These are phyloP conservation scores for Fusarium devonianum DNA, from an alignment of 2,329 filamentous ascomycete genomes.

Conservation along the genomic window DNA sequence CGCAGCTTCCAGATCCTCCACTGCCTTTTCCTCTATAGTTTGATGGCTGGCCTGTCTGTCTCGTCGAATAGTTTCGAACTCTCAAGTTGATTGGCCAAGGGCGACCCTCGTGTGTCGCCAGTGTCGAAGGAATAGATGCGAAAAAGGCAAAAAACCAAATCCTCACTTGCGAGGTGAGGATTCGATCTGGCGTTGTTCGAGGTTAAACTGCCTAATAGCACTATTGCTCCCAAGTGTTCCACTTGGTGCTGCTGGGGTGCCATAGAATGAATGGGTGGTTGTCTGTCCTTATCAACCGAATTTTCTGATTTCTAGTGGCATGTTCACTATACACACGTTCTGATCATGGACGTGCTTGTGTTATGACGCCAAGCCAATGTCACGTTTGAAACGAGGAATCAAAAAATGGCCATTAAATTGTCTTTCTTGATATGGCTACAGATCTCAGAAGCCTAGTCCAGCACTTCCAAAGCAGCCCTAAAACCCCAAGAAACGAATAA, in stretches of 20 bases:
- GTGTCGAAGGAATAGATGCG: background rate
- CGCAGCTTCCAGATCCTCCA: no score
- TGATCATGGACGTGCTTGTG: no score
- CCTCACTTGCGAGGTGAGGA: background rate
- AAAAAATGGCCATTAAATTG: background rate
- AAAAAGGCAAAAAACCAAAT: constrained; percentile 11
- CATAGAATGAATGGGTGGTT: background rate
- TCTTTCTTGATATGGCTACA: constrained; percentile 1
- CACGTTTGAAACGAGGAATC: background rate
- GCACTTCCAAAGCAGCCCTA: background rate
- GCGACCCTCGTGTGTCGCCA: no score
- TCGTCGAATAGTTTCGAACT: background rate
- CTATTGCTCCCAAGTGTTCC: constrained; percentile 1
- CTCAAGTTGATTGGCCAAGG: no score
- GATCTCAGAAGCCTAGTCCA: background rate
- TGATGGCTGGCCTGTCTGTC: no score
- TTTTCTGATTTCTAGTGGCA: no score
- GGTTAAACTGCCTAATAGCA: background rate
- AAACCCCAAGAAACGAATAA: background rate
- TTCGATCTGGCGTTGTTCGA: constrained; percentile 5
- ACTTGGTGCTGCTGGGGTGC: constrained; percentile 4
- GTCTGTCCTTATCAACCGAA: constrained; percentile 13
- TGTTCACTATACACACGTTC: no score
- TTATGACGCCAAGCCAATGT: background rate
- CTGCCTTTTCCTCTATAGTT: no score